Conservation (phyloP, 2,329 filamentous ascomycete species). For the Trichoderma citrinoviride region DNA sequence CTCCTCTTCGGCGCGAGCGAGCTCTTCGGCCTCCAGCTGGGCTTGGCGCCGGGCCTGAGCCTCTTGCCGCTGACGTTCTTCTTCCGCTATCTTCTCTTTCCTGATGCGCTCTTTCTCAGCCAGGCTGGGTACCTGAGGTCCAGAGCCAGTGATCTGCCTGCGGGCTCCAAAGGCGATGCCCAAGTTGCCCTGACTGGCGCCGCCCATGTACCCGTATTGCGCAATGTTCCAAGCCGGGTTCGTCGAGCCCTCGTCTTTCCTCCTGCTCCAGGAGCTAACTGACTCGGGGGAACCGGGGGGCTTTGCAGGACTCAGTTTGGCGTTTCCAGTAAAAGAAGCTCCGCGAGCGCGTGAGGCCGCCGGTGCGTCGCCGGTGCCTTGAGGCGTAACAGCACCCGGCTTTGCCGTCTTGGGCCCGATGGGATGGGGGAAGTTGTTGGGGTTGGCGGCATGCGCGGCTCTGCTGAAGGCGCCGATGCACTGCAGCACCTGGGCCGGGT, state of each 20-base stretch:
- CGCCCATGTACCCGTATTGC: conserved; percentile 98
- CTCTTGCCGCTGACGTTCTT: conserved; percentile 55
- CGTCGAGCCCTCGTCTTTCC: conserved; percentile 74
- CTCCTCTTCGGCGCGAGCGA: conserved; percentile 61
- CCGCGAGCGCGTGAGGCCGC: conserved; percentile 46
- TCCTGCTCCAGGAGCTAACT: conserved; percentile 89
- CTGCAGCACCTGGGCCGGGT: conserved; percentile 92
- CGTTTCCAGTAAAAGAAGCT: conserved; percentile 57
- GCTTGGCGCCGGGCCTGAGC: conserved; percentile 51
- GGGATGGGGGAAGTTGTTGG: conserved; percentile 67
- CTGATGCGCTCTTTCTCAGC: conserved; percentile 77
- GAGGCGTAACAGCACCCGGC: conserved; percentile 60
- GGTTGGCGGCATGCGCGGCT: conserved; percentile 71
- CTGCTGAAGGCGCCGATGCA: conserved; percentile 90
- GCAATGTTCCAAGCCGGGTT: conserved; percentile 96
- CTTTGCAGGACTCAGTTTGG: conserved; percentile 62
- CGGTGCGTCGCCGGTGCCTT: conserved; percentile 60
- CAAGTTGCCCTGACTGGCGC: conserved; percentile 91
- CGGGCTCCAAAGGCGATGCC: conserved; percentile 89
- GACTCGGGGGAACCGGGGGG: conserved; percentile 51
- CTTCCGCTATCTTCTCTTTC: conserved; percentile 56
- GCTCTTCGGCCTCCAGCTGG: conserved; percentile 54
- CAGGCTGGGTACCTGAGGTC: conserved; percentile 74
- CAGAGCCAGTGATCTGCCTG: conserved; percentile 84
- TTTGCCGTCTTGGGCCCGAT: conserved; percentile 68